phyloP scores from a whole-genome alignment of 352 stramenopile genomes.

The Globisporangium iwayamae region DNA sequence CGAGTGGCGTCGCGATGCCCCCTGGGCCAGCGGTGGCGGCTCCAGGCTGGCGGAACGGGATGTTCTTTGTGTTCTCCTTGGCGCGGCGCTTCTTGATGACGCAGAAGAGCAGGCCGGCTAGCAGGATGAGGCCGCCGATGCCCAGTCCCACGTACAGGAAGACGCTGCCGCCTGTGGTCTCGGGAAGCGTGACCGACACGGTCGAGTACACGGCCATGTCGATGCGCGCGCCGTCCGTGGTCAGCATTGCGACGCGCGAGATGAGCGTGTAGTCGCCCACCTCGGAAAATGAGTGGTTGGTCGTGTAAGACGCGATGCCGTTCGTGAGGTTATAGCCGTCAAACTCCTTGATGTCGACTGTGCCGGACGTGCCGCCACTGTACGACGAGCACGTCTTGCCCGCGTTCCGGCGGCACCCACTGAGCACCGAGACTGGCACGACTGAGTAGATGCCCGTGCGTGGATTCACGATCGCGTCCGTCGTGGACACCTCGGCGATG shows the following conservation, averaged over 20 bases:
- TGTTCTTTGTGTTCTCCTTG: conserved; percentile 61
- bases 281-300: conserved; percentile 50
- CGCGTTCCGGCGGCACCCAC: conserved; percentile 51
- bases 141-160: conserved; percentile 75
- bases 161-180: conserved; percentile 37
- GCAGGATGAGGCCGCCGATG: conserved; percentile 62
- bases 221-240: conserved; percentile 63
- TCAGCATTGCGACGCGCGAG: conserved; percentile 67
- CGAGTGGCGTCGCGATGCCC: conserved; percentile 22
- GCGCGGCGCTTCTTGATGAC: conserved; percentile 63
- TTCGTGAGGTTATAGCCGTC: conserved; percentile 65
- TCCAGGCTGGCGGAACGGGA: conserved; percentile 66
- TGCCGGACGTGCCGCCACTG: conserved; percentile 47
- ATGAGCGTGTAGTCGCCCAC: conserved; percentile 68
- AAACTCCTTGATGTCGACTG: conserved; percentile 46
- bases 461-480: conserved; percentile 48
- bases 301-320: conserved; percentile 44
- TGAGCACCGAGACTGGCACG: conserved; percentile 71
- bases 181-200: conserved; percentile 50
- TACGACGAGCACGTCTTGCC: conserved; percentile 62
- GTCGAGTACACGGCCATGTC: conserved; percentile 83
- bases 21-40: conserved; percentile 13
- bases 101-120: conserved; percentile 63
- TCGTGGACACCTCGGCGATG: conserved; percentile 63
- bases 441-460: conserved; percentile 52